Evolutionary conservation across 805 yeast species (phyloP).

Genomic region (Scheffersomyces lignosus): DNA sequence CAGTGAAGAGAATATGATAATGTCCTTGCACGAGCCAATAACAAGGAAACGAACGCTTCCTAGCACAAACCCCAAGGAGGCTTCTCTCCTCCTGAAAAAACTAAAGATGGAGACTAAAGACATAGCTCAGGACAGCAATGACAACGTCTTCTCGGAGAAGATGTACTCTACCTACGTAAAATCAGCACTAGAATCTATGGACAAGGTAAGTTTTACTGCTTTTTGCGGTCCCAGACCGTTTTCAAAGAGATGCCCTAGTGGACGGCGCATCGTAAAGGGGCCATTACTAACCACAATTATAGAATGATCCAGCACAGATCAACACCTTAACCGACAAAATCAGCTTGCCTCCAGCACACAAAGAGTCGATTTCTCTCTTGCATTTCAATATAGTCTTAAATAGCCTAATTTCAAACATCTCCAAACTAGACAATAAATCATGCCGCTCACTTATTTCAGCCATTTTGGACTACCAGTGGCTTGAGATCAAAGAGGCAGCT

Average conservation of each 20-base stretch:
- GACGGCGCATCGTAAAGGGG: no score
- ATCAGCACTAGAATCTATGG: constrained; percentile 70
- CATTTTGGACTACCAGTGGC: constrained; percentile 67
- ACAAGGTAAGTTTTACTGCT: constrained; percentile 47
- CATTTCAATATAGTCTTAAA: constrained; percentile 58
- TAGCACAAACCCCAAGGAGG: constrained; percentile 12
- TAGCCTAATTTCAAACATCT: constrained; percentile 61
- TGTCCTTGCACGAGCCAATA: constrained; percentile 39
- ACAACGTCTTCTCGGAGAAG: constrained; percentile 31
- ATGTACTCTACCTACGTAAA: constrained; percentile 50
- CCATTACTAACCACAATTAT: no score
- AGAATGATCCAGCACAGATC: constrained; percentile 55
- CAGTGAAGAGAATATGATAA: no score
- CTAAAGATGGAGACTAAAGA: constrained; percentile 5
- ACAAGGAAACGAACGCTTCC: constrained; percentile 29
- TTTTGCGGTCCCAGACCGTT: no score
- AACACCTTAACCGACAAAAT: constrained; percentile 63
- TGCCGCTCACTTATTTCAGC: constrained; percentile 58
- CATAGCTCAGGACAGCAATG: constrained; percentile 2
- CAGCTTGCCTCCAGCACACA: constrained; percentile 48
- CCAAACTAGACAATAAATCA: constrained; percentile 60
- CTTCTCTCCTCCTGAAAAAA: no score
- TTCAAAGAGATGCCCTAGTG: no score
- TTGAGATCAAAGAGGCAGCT: constrained; percentile 29
- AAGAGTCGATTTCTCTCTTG: constrained; percentile 53